Percentiles rank a stretch among this genome's conserved stretches.
These are phyloP conservation scores for Hyaloscypha finlandica DNA, from an alignment of 495 filamentous ascomycete species.

Conservation along the genomic window DNA sequence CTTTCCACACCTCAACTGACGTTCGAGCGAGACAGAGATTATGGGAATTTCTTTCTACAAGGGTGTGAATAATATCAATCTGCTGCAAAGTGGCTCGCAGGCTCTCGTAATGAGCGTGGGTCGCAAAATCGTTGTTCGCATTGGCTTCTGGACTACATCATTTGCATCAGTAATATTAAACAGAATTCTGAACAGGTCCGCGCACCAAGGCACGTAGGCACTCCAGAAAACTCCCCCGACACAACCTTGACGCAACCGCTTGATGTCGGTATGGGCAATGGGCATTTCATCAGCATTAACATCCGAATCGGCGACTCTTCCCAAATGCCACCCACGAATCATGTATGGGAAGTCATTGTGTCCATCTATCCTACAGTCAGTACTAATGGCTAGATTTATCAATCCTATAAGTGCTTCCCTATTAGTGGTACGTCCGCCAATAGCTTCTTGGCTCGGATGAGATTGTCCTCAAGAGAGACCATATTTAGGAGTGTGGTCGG, in stretches of 20 bases:
- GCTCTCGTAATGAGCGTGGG: constrained; percentile 17
- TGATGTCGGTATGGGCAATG: constrained; percentile 30
- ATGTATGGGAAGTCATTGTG: constrained; percentile 40
- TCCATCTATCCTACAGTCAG: no score
- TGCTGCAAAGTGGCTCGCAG: constrained; percentile 40
- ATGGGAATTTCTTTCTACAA: constrained; percentile 30
- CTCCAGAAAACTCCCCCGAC: constrained; percentile 43
- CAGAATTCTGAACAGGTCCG: no score
- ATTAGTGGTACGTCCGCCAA: no score
- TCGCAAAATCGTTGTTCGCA: no score
- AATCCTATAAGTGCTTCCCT: no score
- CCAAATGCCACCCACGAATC: constrained; percentile 36
- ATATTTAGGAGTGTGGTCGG: no score
- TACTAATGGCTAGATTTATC: no score
- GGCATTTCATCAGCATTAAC: constrained; percentile 10
- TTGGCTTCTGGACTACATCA: no score
- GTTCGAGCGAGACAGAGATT: constrained; percentile 32
- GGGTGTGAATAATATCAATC: constrained; percentile 36
- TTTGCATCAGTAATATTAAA: no score
- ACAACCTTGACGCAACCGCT: constrained; percentile 31
- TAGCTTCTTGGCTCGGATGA: no score
- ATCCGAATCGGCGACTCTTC: constrained; percentile 34
- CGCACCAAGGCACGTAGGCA: constrained; percentile 26
- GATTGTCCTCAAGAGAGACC: no score
- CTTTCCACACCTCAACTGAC: constrained; percentile 27